Evolutionary conservation across 345 rosid species (phyloP).

Genomic region (Clausena lansium): DNA sequence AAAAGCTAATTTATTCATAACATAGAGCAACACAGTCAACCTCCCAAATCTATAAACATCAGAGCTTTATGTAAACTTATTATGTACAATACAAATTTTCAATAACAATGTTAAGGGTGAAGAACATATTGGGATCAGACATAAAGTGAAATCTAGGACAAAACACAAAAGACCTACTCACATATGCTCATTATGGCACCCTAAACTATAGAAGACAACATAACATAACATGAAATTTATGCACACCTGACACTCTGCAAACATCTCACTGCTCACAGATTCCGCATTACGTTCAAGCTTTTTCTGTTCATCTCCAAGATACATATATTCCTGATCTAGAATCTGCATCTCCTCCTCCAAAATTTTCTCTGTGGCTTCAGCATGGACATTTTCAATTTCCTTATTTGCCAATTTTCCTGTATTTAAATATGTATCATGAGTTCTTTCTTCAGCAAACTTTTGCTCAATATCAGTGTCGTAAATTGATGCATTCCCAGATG

Average conservation of each 20-base stretch:
- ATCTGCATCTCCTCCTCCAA: conserved; percentile 72
- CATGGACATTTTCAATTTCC: conserved; percentile 26
- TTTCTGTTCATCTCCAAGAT: conserved; percentile 78
- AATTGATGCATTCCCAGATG: conserved; percentile 21
- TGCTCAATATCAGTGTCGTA: conserved; percentile 27
- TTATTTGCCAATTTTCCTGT: conserved; percentile 25
- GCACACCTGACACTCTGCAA: conserved; percentile 86
- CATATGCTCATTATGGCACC: neutral
- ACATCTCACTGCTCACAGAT: conserved; percentile 94
- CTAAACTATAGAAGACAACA: conserved; percentile 5
- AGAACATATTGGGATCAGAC: neutral
- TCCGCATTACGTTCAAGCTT: conserved; percentile 92
- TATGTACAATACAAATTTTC: neutral
- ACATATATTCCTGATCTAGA: conserved; percentile 52
- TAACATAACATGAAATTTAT: conserved; percentile 9
- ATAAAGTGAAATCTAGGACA: neutral
- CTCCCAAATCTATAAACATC: neutral
- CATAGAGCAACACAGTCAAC: neutral
- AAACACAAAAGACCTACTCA: neutral
- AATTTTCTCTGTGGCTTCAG: conserved; percentile 43
- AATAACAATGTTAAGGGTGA: neutral
- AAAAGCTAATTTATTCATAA: neutral
- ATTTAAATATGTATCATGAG: conserved; percentile 14
- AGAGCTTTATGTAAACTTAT: neutral
- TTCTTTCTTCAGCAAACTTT: conserved; percentile 30